Evolutionary conservation across 2,329 filamentous ascomycete genomes (phyloP), one percentile per base, ranked within the genome.

Genomic region (Ophiostoma sp.): DNA sequence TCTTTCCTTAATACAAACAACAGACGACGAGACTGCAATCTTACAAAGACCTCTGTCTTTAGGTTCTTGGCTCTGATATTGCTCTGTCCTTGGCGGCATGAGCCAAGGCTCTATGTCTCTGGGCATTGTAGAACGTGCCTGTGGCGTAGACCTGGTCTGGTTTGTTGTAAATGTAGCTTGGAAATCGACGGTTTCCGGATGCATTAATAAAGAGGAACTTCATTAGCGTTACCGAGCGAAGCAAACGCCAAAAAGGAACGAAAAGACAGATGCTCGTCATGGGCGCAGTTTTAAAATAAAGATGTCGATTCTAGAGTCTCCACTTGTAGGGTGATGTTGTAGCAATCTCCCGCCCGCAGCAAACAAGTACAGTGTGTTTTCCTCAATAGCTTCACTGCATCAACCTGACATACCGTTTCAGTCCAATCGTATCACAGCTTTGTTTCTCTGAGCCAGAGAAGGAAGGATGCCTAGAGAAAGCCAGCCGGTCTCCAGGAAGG

Each of bases 51-150:
- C 27, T 55, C 2, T n/a, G 3, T 36, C 14, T 11, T 41, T 42
- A 42, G 60, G 38, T 41, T 18, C 60, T 63, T 63, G 60, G 60
- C 60, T 42, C 38, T 41, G 38, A 41, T 40, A 63, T 63, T 11
- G 40, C 36, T 38, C 14, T 60, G 60, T 41, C 38, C 60, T 63
- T 63, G 60, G 60, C 63, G 55, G 11, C 27, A 38, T 41, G 16
- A 41, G 60, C 60, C 60, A 63, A 63, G 60, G 60, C 60, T 42
- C 38, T 63, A 41, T 63, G 9, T n/a, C 14, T 63, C 60, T 41
- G 60, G 38, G 60, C 38, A n/a, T 27, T n/a, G 60, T n/a, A 63
- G 60, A 63, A 63, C 60, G 55, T 60, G 55, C 55, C 27, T 60
- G 55, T 11, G 55, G 27, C 55, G 27, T 60, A 38, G 11, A 38